Evolutionary conservation across 129 eudicot species (phyloP).

Genomic region (Flaveria trinervia): DNA sequence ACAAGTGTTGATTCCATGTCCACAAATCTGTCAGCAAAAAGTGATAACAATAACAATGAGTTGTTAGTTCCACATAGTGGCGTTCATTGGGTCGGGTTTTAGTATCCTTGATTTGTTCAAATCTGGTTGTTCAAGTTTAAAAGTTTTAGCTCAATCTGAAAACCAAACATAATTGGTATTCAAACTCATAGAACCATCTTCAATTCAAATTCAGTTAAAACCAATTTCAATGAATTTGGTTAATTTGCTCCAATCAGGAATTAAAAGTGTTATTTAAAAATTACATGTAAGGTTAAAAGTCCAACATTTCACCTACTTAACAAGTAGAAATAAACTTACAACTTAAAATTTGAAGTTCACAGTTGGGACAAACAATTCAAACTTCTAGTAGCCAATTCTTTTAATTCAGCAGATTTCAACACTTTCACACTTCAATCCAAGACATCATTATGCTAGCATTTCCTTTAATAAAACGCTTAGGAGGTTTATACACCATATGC

Average conservation of each 20-base stretch:
- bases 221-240: no score
- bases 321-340: neutral
- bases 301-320: no score
- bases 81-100: neutral
- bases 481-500: neutral
- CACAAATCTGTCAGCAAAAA: slow-evolving; percentile 42
- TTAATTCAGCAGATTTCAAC: neutral
- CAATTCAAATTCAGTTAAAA: no score
- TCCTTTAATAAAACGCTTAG: neutral
- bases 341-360: neutral
- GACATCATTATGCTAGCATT: neutral
- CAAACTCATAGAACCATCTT: neutral
- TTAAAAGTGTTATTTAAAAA: neutral
- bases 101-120: no score
- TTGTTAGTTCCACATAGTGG: neutral
- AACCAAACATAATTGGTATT: neutral
- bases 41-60: slow-evolving; percentile 16
- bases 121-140: neutral
- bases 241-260: neutral
- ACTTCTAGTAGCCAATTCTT: neutral
- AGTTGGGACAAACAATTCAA: neutral
- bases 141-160: neutral
- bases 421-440: neutral
- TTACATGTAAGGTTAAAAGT: neutral
- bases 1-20: slow-evolving; percentile 91